Base-by-base conservation (phyloP, 305 asterid genomes). In the Fraxinus paxiana region DNA sequence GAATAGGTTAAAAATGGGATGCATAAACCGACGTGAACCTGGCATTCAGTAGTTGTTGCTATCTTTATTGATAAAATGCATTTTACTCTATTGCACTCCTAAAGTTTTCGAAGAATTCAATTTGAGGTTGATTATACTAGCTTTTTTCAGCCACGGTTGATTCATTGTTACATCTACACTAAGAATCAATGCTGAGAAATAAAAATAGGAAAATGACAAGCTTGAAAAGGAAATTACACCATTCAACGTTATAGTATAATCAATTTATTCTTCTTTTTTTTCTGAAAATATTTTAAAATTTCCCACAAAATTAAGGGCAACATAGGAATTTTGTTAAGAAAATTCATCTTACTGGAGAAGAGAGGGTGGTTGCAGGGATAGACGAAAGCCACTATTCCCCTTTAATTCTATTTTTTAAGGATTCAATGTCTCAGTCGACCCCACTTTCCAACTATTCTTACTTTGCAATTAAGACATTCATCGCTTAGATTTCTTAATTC, bases 141-240 rank as follows among this genome's bases (percentile, higher is more conserved):
- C 13, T 22, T 61, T 61, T 22, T 0, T 10, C 31, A 41, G 48
- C 48, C n/a, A 9, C 15, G 0, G 5, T 9, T 22, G n/a, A 61
- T 61, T 63, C 34, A 10, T 63, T 63, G 34, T 9, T 63, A 22
- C 33, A 63, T 61, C 20, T 48, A 17, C 10, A n/a, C 63, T n/a
- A 51, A 51, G 24, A 51, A 4, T 15, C 56, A 46, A 48, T 13
- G 22, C 22, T 12, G 20, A 48, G 61, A 48, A 48, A 15, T 48
- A 15, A 48, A 15, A n/a, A 5, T 48, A 48, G 61, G 22, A n/a
- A 51, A 51, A 61, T 61, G 17, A 63, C 30, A 18, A 8, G 72
- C 78, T 79, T 38, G 86, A 85, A 74, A 78, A 56, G 48, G 85
- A 83, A 76, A 80, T 67, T 41, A 18, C 80, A 83, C 71, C 83